Base-by-base conservation (phyloP, 2,329 filamentous ascomycete species). In the Pseudocercospora fijiensis region DNA sequence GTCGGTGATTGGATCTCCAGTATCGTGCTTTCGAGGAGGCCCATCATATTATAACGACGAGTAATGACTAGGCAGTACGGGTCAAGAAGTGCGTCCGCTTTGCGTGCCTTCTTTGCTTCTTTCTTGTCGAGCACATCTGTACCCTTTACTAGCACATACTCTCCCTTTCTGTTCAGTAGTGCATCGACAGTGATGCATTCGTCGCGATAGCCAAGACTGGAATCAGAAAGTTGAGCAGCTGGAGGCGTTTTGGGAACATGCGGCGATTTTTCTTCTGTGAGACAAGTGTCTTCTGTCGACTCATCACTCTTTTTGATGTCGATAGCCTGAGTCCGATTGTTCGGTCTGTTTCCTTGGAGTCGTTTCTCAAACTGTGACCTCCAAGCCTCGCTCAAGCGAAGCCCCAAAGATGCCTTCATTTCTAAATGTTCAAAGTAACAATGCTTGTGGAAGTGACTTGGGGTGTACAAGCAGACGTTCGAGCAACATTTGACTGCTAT, bases 151-250 rank as follows among this genome's bases (percentile, higher is more conserved):
- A 60, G 8, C 8, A 60, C 58, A 28, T 37, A 60, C n/a, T 60
- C 6, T 4, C 58, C 58, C 30, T 60, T 60, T 24, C 30, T 52
- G 27, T 60, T 22, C n/a, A 26, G 24, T 10, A 45, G 43, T 9
- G 58, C 58, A 28, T 60, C 47, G 10, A 60, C 58, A 30, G 58
- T 52, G 22, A 60, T 60, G 45, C 58, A 53, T 41, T 60, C 58
- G 28, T 60, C 58, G 18, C 58, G 43, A 11, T 60, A 52, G 3
- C 58, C 58, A n/a, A 60, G 28, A 16, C 45, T 49, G 22, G 45
- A 5, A 49, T 49, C 45, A 1, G 20, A 1, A 49, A 9, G 18
- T n/a, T 49, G 45, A 18, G 45, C 22, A 49, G 20, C 45, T 49
- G 20, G 28, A 37, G 4, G 28, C 41, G 20, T 53, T 37, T 16